Conservation (phyloP, 2,329 filamentous ascomycete species). For the Diplodia intermedia region DNA sequence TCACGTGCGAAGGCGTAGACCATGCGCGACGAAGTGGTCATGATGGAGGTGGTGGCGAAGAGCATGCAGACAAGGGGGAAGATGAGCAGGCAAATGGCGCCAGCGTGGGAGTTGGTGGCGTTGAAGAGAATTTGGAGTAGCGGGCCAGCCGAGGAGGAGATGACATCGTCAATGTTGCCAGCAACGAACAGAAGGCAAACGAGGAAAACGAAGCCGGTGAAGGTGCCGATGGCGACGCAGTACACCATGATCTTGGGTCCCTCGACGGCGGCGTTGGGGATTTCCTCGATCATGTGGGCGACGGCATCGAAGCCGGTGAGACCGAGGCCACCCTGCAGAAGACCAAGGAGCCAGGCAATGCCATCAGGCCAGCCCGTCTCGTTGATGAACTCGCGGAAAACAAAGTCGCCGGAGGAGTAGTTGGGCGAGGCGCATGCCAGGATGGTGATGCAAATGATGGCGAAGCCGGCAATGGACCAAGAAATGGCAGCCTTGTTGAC, state of each 20-base stretch:
- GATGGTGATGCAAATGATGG: constrained; percentile 72
- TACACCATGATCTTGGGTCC: constrained; percentile 72
- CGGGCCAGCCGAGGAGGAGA: constrained; percentile 63
- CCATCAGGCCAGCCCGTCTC: constrained; percentile 73
- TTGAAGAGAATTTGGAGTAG: constrained; percentile 68
- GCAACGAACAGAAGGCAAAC: constrained; percentile 69
- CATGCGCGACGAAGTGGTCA: constrained; percentile 72
- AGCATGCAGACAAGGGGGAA: constrained; percentile 69
- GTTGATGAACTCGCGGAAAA: constrained; percentile 73
- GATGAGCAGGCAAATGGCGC: constrained; percentile 70
- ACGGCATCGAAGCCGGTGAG: constrained; percentile 63
- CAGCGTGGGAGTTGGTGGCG: constrained; percentile 67
- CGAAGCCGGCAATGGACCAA: constrained; percentile 73
- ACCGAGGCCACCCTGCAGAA: constrained; percentile 62
- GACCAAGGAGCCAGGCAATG: constrained; percentile 60
- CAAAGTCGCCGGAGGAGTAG: constrained; percentile 69
- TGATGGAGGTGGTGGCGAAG: constrained; percentile 68
- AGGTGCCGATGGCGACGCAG: constrained; percentile 67
- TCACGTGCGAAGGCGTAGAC: constrained; percentile 72
- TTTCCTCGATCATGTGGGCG: constrained; percentile 66
- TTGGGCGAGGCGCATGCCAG: constrained; percentile 70
- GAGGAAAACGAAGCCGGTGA: constrained; percentile 69
- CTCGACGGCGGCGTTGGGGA: constrained; percentile 63
- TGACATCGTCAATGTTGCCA: constrained; percentile 62
- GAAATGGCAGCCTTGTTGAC: constrained; percentile 73